phyloP scores from a whole-genome alignment of 768 basidiomycete species.

The Kwoniella dejecticola region DNA sequence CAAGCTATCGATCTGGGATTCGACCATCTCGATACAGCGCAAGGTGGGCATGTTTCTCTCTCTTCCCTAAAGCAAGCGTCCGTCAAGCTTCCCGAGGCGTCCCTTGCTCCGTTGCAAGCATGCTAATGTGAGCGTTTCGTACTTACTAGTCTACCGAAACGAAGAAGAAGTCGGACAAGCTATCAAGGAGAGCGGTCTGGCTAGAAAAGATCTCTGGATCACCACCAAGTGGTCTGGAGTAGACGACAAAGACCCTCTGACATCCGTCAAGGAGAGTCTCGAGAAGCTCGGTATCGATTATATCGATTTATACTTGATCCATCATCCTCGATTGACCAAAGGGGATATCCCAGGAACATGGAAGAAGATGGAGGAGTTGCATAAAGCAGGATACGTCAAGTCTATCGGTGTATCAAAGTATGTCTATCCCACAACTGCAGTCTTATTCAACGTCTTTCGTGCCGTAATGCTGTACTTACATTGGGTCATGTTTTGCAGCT shows the following conservation, averaged over 20 bases:
- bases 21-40: constrained; percentile 51
- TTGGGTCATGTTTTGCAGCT: constrained; percentile 21
- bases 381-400: constrained; percentile 40
- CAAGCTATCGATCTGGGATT: constrained; percentile 50
- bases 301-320: constrained; percentile 47
- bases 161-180: constrained; percentile 48
- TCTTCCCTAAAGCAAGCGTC: no score
- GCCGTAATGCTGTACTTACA: neutral
- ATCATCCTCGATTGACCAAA: constrained; percentile 35
- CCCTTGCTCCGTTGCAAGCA: neutral
- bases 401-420: constrained; percentile 52
- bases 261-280: constrained; percentile 65
- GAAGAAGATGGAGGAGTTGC: constrained; percentile 41
- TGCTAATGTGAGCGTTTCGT: neutral
- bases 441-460: neutral
- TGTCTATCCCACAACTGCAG: neutral
- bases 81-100: no score
- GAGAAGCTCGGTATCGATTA: constrained; percentile 52
- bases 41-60: constrained; percentile 26
- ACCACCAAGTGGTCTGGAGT: constrained; percentile 49
- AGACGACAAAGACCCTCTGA: constrained; percentile 25
- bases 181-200: constrained; percentile 36
- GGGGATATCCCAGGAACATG: constrained; percentile 43
- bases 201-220: constrained; percentile 46
- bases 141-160: constrained; percentile 53